A percentile compares a stretch with the other conserved stretches of the same genome.
Conservation (phyloP, 2,329 filamentous ascomycete genomes). For the Trichoderma asperellum region DNA sequence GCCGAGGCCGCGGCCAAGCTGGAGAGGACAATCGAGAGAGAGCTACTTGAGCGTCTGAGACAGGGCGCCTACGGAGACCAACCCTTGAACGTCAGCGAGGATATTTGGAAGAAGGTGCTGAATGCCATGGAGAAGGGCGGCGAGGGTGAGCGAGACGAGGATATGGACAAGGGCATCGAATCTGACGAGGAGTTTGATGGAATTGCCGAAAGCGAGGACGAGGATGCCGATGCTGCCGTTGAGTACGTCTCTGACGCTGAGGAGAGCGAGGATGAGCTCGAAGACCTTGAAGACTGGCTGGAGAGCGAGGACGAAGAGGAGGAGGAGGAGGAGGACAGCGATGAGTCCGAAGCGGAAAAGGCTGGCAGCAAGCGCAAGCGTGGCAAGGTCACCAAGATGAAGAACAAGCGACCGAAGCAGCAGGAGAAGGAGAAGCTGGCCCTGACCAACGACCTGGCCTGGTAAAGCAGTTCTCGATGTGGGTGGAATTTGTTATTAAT, state of each 20-base stretch:
- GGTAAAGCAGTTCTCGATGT: conserved; percentile 37
- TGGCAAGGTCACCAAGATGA: conserved; percentile 52
- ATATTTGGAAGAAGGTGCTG: conserved; percentile 96
- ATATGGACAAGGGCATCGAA: conserved; percentile 84
- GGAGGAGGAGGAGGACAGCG: conserved; percentile 61
- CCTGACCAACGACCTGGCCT: conserved; percentile 49
- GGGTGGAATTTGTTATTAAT: background rate
- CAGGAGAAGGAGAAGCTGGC: conserved; percentile 64
- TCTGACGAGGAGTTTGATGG: conserved; percentile 72
- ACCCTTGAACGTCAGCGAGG: conserved; percentile 92
- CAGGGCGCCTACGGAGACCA: conserved; percentile 94
- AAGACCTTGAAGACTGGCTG: conserved; percentile 90
- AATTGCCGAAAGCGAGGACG: conserved; percentile 68
- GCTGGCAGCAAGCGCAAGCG: conserved; percentile 61
- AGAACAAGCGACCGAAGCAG: conserved; percentile 53
- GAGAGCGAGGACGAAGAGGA: conserved; percentile 68
- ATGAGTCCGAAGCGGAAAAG: conserved; percentile 60
- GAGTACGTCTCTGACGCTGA: conserved; percentile 94
- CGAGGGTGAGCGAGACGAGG: conserved; percentile 80
- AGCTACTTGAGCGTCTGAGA: conserved; percentile 86
- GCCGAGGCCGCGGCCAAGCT: conserved; percentile 87
- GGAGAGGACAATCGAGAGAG: conserved; percentile 92
- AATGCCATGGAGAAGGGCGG: conserved; percentile 86
- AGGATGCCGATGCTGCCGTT: conserved; percentile 76
- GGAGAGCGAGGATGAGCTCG: conserved; percentile 77